Base-by-base conservation (phyloP, 192 early-diverging fungal genomes). In the Pilaira anomala region DNA sequence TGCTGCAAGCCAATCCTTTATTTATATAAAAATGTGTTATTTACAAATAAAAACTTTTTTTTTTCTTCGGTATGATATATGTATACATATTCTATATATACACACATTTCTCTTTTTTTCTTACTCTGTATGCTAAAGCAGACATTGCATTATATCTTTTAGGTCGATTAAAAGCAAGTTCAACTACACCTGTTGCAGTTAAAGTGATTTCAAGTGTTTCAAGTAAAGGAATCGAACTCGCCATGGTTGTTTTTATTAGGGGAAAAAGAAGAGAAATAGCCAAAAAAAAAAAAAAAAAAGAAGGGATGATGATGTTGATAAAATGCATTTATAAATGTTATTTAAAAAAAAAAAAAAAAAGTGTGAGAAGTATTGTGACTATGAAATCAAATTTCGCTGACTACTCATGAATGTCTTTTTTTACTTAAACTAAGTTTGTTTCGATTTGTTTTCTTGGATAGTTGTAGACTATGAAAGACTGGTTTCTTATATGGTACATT, bases 151-250 rank as follows among this genome's bases (percentile, higher is more conserved):
- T 89, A 69, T 78, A 81, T 2, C 63, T 69, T 59, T 78, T 59
- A 26, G 87, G 87, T 14, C 84, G 76, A 66, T 86, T 87, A 57
- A 87, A 86, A 9, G 79, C 60, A 60, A 89, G 78, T 19, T 83
- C 76, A 39, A 79, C 78, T n/a, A 89, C 84, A 48, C 87, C 87
- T n/a, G 73, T 71, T 7, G 68, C 21, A 18, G 67, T 69, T 1
- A 83, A 22, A 41, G 60, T 68, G 51, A 83, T 74, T 28, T 73
- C 66, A 42, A 83, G 70, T 0, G 75, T 76, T 58, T 80, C 65
- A 30, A 83, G 71, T n/a, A 68, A 50, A 30, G 80, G 72, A 25
- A 64, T 64, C 19, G 64, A 26, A 13, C 46, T 14, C 41, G 57
- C 53, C 53, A 55, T 55, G 11, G 11, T 36, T 19, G 29, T n/a